Percentiles rank a stretch among this genome's conserved stretches.
Evolutionary conservation across 495 filamentous ascomycete species (phyloP).

Genomic region (Penicillium chermesinum): DNA sequence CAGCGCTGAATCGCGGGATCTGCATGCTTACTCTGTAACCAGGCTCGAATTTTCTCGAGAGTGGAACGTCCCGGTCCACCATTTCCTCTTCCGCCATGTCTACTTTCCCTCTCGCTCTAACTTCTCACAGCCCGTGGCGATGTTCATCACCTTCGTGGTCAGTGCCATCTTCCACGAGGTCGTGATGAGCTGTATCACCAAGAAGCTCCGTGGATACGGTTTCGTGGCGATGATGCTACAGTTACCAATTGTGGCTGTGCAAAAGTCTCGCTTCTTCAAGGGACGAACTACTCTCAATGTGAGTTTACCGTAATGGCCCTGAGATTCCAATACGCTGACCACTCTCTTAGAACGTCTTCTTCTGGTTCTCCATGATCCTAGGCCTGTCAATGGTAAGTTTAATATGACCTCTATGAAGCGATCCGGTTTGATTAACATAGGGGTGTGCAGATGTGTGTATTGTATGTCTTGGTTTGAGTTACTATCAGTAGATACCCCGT

Average conservation of each 20-base stretch:
- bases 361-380: constrained; percentile 94
- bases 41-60: constrained; percentile 95
- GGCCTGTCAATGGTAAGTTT: constrained; percentile 75
- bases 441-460: constrained; percentile 45
- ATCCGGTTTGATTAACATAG: constrained; percentile 4
- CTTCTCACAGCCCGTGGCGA: constrained; percentile 74
- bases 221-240: constrained; percentile 95
- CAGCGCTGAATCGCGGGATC: not conserved
- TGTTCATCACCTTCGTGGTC: constrained; percentile 87
- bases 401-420: not conserved
- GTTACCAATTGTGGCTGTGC: constrained; percentile 86
- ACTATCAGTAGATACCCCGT: not conserved
- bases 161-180: constrained; percentile 87
- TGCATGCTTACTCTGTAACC: not conserved
- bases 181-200: constrained; percentile 96
- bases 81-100: constrained; percentile 92
- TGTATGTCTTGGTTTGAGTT: constrained; percentile 50
- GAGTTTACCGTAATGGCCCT: constrained; percentile 12
- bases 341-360: constrained; percentile 67
- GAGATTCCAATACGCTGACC: not conserved
- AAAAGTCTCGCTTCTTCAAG: constrained; percentile 71
- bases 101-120: constrained; percentile 73
- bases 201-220: constrained; percentile 92
- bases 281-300: constrained; percentile 72
- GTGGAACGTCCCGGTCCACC: constrained; percentile 99